Base-by-base conservation (phyloP, 352 stramenopile genomes). In the Globisporangium solare region DNA sequence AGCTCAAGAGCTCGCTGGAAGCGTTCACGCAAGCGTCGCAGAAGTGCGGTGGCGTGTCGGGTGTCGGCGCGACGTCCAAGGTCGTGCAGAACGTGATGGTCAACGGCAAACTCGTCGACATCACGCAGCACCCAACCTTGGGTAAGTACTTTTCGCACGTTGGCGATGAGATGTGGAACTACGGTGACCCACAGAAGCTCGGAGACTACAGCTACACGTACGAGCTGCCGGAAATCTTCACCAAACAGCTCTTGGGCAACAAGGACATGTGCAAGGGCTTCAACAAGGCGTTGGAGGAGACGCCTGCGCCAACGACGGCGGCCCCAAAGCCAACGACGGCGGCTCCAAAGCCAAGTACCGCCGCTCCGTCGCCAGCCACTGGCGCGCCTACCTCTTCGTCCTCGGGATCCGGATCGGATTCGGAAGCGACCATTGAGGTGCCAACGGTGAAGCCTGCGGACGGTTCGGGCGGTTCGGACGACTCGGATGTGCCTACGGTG, bases 181-280 rank as follows among this genome's bases (percentile, higher is more conserved):
- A 58, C 18, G 24, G 54, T n/a, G 43, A 47, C 47, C 51, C 54
- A 21, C 21, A 32, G n/a, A 51, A 45, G 17, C 51, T 64, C 24
- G 54, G 35, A 32, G 46, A 60, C 21, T 48, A 53, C 32, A 47
- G 32, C 15, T 68, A 68, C 51, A 39, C 17, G 31, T 68, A 68
- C 21, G 32, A 60, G 32, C 40, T 62, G 12, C 41, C 60, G 4
- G 51, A 59, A 14, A 47, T 51, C 17, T 59, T 59, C 50, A 64
- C 57, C 31, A 54, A 57, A 20, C 37, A 46, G 24, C 35, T 64
- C 18, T 46, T 64, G 31, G 17, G 21, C 20, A 51, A 51, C 46
- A 35, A 27, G 20, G 46, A 51, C 46, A 51, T 51, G 46, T 51
- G 46, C 46, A 15, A n/a, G 13, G 46, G 46, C 18, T 51, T 51